Conservation (phyloP, 139 green algal species). For the Tetradesmus obliquus region DNA sequence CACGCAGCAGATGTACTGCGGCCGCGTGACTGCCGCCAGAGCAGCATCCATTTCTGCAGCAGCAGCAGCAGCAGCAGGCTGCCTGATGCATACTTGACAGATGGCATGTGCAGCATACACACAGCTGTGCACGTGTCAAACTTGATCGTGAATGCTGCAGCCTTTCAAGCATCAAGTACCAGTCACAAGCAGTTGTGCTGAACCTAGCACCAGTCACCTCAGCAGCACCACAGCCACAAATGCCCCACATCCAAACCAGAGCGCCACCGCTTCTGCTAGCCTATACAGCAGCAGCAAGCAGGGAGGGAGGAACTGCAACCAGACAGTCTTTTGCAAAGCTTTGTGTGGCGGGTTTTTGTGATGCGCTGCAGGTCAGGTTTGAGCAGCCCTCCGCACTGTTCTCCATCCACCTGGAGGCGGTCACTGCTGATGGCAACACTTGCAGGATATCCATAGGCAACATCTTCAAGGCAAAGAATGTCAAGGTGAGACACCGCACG, state of each 20-base stretch:
- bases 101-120: too few relatives aligned
- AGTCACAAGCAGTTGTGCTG: neutral
- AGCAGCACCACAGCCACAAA: neutral
- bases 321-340: too few relatives aligned
- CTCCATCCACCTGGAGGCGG: constrained; percentile 72
- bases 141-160: neutral
- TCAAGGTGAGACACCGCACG: constrained; percentile 48
- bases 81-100: too few relatives aligned
- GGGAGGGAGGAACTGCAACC: too few relatives aligned
- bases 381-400: constrained; percentile 60
- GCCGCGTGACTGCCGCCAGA: neutral
- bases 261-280: neutral
- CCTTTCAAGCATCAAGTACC: neutral
- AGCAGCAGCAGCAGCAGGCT: neutral
- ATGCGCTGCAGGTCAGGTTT: constrained; percentile 53
- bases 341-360: too few relatives aligned
- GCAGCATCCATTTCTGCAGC: neutral
- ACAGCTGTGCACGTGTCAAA: too few relatives aligned
- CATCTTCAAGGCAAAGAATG: constrained; percentile 61
- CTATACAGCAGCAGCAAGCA: neutral
- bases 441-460: constrained; percentile 76
- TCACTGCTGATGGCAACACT: constrained; percentile 57
- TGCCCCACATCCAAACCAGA: neutral
- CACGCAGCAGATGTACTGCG: too few relatives aligned
- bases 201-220: neutral